Evolutionary conservation across 2,329 filamentous ascomycete species (phyloP).

Genomic region (Pseudogymnoascus pannorum): DNA sequence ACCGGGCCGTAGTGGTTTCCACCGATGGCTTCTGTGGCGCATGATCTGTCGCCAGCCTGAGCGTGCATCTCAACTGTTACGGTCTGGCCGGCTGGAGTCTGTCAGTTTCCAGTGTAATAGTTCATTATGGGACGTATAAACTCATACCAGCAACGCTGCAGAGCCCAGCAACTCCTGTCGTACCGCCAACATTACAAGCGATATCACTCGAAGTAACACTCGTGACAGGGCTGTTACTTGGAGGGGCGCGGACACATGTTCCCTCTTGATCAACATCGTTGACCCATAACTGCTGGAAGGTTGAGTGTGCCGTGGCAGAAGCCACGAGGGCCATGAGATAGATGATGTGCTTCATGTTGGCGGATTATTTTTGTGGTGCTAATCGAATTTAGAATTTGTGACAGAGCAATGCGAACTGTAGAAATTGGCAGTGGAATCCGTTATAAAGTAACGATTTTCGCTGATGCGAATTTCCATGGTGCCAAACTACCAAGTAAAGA

Average conservation of each 20-base stretch:
- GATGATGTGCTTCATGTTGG: neutral
- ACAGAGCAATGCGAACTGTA: neutral
- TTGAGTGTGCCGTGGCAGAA: conserved; percentile 35
- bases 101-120: conserved; percentile 37
- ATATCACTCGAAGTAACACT: conserved; percentile 39
- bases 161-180: conserved; percentile 30
- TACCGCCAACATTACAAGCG: conserved; percentile 40
- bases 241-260: conserved; percentile 41
- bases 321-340: conserved; percentile 12
- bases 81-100: conserved; percentile 42
- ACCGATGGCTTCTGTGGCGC: conserved; percentile 42
- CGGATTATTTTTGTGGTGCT: neutral
- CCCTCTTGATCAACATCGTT: conserved; percentile 43
- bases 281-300: conserved; percentile 41
- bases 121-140: conserved; percentile 24
- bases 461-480: neutral
- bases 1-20: conserved; percentile 38
- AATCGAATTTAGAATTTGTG: neutral
- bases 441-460: neutral
- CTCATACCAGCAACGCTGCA: conserved; percentile 1
- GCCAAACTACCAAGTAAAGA: neutral
- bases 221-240: conserved; percentile 43
- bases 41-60: conserved; percentile 40
- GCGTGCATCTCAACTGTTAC: conserved; percentile 48
- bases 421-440: neutral